phyloP scores from a whole-genome alignment of 2,329 filamentous ascomycete genomes.

The Aspergillus unguis region DNA sequence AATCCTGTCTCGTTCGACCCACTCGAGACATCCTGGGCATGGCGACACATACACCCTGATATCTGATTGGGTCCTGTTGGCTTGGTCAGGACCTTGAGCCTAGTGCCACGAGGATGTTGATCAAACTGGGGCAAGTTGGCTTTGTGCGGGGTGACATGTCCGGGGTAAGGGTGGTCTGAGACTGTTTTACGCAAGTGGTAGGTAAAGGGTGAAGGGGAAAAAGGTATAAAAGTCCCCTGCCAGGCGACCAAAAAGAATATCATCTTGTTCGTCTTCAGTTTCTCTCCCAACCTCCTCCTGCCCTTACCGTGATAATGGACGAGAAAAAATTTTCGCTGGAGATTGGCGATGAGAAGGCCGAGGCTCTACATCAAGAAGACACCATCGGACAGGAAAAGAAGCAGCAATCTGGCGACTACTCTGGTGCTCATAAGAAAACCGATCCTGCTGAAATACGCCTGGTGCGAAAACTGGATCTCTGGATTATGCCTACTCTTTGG shows the following conservation, averaged over 20 bases:
- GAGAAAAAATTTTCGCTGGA: constrained; percentile 6
- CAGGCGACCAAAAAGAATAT: not conserved
- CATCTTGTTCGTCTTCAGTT: not conserved
- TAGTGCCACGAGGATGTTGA: not conserved
- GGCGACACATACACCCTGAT: not conserved
- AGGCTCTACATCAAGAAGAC: constrained; percentile 14
- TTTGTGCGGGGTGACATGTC: constrained; percentile 3
- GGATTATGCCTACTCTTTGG: constrained; percentile 41
- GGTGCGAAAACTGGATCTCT: constrained; percentile 36
- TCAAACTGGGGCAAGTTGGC: not conserved
- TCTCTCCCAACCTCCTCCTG: not conserved
- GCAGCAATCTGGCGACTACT: constrained; percentile 30
- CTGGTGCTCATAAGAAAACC: constrained; percentile 40
- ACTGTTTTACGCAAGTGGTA: too few relatives aligned
- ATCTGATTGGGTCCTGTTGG: not conserved
- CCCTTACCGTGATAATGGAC: not conserved
- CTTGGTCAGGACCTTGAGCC: not conserved
- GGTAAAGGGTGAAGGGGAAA: not conserved
- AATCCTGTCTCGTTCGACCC: not conserved
- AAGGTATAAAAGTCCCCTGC: not conserved
- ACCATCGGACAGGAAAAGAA: constrained; percentile 13
- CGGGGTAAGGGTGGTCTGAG: not conserved
- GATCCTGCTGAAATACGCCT: constrained; percentile 38
- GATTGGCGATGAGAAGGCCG: constrained; percentile 9
- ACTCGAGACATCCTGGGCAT: not conserved